phyloP scores from a whole-genome alignment of 2,329 filamentous ascomycete species.

The Arachnomyces sp. region DNA sequence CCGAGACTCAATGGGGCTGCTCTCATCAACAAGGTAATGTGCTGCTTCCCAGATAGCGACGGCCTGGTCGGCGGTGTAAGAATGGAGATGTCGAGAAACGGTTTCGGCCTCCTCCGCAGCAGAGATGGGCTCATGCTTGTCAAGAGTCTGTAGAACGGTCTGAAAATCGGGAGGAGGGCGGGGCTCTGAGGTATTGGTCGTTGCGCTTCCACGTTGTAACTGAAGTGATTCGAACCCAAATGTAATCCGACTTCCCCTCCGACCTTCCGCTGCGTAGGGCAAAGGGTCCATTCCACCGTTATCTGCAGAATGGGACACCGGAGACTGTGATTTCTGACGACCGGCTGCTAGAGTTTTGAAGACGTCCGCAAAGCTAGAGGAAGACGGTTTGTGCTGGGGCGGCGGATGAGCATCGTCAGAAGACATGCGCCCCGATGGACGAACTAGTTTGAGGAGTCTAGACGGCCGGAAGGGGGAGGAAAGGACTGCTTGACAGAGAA shows the following conservation, averaged over 20 bases:
- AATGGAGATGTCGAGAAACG: conserved; percentile 24
- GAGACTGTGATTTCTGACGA: conserved; percentile 31
- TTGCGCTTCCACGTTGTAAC: conserved; percentile 33
- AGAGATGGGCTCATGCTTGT: conserved; percentile 26
- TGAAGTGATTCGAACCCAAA: conserved; percentile 35
- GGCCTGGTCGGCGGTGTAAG: conserved; percentile 33
- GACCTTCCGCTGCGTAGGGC: conserved; percentile 25
- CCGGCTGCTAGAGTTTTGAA: conserved; percentile 34
- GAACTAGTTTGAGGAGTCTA: conserved; percentile 6
- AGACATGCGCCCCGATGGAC: conserved; percentile 29
- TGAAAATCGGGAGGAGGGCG: conserved; percentile 31
- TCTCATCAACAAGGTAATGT: conserved; percentile 29
- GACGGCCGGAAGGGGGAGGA: neutral
- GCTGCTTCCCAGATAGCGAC: conserved; percentile 33
- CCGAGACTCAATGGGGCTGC: conserved; percentile 27
- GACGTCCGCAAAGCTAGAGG: conserved; percentile 35
- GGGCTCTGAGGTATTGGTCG: conserved; percentile 30
- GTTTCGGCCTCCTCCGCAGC: conserved; percentile 33
- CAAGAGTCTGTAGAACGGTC: conserved; percentile 25
- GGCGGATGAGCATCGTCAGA: conserved; percentile 33
- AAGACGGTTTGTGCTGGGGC: conserved; percentile 27
- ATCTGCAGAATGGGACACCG: conserved; percentile 24
- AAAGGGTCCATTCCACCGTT: conserved; percentile 19
- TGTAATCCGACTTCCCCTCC: conserved; percentile 23
- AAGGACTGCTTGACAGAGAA: too few species aligned